Base-by-base conservation (phyloP, 78 protist species). In the Dictyostelium firmibasis region DNA sequence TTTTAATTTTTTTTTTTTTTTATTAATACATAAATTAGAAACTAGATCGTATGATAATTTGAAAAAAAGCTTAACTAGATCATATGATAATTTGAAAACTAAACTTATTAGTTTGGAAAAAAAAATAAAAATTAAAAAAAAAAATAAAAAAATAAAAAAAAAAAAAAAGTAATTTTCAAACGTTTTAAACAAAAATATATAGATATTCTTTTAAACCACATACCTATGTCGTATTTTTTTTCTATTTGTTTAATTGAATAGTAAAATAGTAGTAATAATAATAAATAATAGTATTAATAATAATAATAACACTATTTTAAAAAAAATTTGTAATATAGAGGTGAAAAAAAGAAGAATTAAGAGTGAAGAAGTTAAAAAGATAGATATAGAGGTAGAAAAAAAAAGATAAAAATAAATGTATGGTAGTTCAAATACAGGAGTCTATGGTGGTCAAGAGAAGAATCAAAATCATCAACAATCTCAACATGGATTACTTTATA, bases 341-440 rank as follows among this genome's bases (percentile, higher is more conserved):
- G 23, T 25, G 33, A 67, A 25, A 67, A n/a, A 9, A 25, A n/a
- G n/a, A n/a, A n/a, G n/a, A n/a, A n/a, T n/a, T 2, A 9, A 25
- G 35, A 25, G 75, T 25, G 75, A n/a, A 67, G 75, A 67, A 29
- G 14, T 57, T 25, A 4, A 25, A 4, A 27, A 9, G 11, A 25
- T 13, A 25, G 16, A 7, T 0, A 72, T 33, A 72, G 4, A 72
- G 20, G 29, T 69, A 72, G 23, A 27, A 27, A 29, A 72, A 72
- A 72, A 29, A 29, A 72, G 27, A 69, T 69, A 31, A 33, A 33
- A 72, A 72, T 72, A 72, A 72, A 72, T 72, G 79, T 72, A 72
- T 72, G 79, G 79, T 72, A 72, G 79, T 72, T 72, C 79, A 72
- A 72, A 72, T 72, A 31, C 38, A 33, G 25, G 25, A 16, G 44